Evolutionary conservation across 306 rosid genomes (phyloP).

Genomic region (Nissolia schottii): DNA sequence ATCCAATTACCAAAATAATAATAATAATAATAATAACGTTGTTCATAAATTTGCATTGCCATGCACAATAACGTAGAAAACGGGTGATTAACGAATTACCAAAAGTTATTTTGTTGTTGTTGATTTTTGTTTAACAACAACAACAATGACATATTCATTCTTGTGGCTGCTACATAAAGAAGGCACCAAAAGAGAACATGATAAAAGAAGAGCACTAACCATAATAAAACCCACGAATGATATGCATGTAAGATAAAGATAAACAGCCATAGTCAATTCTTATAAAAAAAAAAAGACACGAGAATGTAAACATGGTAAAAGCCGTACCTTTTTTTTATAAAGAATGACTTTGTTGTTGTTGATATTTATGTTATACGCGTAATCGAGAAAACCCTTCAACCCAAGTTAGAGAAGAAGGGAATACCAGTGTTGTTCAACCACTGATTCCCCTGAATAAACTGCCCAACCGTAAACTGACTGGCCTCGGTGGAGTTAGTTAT

Average conservation of each 20-base stretch:
- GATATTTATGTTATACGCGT: too few species aligned
- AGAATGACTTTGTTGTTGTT: too few species aligned
- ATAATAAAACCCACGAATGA: too few species aligned
- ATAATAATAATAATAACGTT: too few species aligned
- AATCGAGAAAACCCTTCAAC: conserved; percentile 33
- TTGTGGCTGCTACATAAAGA: neutral
- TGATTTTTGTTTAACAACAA: neutral
- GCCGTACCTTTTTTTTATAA: too few species aligned
- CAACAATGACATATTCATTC: neutral
- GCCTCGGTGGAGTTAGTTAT: conserved; percentile 58
- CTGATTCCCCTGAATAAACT: conserved; percentile 52
- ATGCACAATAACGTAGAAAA: neutral
- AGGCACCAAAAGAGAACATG: neutral
- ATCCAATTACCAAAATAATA: too few species aligned
- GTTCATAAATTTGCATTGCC: neutral
- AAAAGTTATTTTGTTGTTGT: neutral
- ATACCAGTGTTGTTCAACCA: conserved; percentile 63
- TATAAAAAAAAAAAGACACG: too few species aligned
- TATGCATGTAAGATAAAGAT: too few species aligned
- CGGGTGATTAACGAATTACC: too few species aligned
- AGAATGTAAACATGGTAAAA: too few species aligned
- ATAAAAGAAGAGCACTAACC: too few species aligned
- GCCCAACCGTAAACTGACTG: conserved; percentile 46
- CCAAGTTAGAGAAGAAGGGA: conserved; percentile 45
- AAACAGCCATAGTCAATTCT: too few species aligned